phyloP scores from a whole-genome alignment of 345 rosid species.

The Hibiscus tridactylites region DNA sequence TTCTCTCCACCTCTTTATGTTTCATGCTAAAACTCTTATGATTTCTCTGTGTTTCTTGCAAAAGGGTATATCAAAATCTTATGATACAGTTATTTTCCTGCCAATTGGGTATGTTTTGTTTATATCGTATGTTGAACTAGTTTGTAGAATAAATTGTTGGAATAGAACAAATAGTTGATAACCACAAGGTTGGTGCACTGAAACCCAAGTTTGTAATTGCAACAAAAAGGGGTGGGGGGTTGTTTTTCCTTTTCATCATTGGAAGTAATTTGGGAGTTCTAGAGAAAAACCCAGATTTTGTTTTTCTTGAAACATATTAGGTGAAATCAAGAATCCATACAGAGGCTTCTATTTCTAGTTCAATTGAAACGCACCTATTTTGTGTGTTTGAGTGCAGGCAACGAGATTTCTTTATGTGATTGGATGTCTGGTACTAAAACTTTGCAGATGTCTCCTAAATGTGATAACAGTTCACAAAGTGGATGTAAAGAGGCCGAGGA shows the following conservation, averaged over 20 bases:
- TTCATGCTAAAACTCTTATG: background rate
- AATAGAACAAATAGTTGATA: background rate
- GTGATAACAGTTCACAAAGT: conserved; percentile 25
- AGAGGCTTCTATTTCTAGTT: conserved; percentile 28
- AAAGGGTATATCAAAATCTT: background rate
- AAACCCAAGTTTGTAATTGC: conserved; percentile 6
- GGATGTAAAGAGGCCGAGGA: conserved; percentile 29
- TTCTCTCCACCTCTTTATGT: background rate
- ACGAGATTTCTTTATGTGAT: conserved; percentile 20
- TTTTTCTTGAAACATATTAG: background rate
- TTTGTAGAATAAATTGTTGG: background rate
- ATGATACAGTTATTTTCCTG: background rate
- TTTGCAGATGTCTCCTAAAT: conserved; percentile 49
- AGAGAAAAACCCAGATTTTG: no score
- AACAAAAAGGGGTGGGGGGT: background rate
- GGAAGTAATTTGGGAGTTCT: no score
- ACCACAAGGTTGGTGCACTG: background rate
- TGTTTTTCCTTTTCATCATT: background rate
- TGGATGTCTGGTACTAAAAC: conserved; percentile 30
- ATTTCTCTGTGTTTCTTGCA: background rate
- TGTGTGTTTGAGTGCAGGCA: background rate
- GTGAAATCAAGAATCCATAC: conserved; percentile 24
- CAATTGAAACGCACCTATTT: conserved; percentile 26
- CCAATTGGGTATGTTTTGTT: background rate
- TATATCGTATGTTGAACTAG: background rate